Evolutionary conservation across 192 early-diverging fungal genomes (phyloP).

Genomic region (Coemansia sp.): DNA sequence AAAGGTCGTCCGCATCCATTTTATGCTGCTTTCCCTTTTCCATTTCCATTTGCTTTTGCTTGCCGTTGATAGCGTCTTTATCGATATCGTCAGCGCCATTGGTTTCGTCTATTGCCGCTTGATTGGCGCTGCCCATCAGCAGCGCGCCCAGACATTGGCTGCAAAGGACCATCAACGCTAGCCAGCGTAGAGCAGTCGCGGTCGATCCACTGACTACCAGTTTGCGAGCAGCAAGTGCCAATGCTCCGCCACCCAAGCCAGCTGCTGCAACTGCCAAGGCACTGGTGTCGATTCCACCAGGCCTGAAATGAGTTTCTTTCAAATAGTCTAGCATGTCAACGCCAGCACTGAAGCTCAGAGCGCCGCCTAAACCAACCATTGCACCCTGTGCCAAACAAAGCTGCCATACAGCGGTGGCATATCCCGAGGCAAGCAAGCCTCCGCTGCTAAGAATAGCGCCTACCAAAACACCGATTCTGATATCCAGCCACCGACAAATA

Average conservation of each 20-base stretch:
- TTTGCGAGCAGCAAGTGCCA: constrained; percentile 17
- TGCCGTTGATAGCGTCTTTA: neutral
- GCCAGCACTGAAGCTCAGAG: constrained; percentile 39
- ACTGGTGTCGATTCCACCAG: neutral
- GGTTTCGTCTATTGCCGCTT: neutral
- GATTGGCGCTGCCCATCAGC: neutral
- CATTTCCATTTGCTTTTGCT: neutral
- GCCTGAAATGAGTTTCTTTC: too few relatives aligned
- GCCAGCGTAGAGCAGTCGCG: constrained; percentile 16
- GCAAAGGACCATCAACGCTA: constrained; percentile 10
- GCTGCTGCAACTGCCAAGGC: constrained; percentile 1
- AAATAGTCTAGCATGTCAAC: neutral
- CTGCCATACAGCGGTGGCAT: constrained; percentile 62
- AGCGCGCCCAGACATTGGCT: constrained; percentile 3
- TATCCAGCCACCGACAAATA: neutral
- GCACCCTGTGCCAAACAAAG: constrained; percentile 64
- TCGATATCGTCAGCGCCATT: neutral
- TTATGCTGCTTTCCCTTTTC: neutral
- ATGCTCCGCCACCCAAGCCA: constrained; percentile 19
- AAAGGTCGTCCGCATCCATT: neutral
- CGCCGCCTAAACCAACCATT: constrained; percentile 59
- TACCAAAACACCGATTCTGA: neutral
- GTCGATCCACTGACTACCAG: neutral
- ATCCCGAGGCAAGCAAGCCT: constrained; percentile 35
- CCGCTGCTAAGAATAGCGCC: constrained; percentile 17